Percentiles rank a stretch among this genome's conserved stretches.
Conservation (phyloP, 306 rosid genomes). For the Begonia fuchsioides region DNA sequence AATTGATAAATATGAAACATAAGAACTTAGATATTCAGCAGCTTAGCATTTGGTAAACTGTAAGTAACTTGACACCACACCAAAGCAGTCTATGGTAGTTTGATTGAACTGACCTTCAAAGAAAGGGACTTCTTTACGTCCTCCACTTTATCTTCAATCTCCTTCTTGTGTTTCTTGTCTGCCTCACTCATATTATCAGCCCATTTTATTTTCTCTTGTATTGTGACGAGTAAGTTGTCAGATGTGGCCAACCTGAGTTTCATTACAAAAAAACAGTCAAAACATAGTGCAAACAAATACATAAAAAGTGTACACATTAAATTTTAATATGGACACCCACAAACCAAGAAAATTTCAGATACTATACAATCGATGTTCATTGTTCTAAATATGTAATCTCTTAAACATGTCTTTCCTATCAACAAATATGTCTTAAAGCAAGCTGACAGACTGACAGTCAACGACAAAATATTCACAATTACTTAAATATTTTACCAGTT, state of each 20-base stretch:
- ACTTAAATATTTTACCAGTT: slow-evolving; percentile 39
- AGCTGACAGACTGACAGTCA: too few relatives aligned
- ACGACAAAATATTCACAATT: neutral
- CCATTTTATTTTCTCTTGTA: slow-evolving; percentile 95
- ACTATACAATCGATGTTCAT: neutral
- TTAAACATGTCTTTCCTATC: neutral
- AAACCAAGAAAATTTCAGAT: neutral
- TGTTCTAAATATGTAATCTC: neutral
- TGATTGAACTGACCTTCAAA: slow-evolving; percentile 79
- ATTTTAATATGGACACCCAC: too few relatives aligned
- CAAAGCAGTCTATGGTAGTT: slow-evolving; percentile 12
- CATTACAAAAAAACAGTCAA: slow-evolving; percentile 9
- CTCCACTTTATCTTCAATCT: slow-evolving; percentile 73
- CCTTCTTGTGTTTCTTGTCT: slow-evolving; percentile 80
- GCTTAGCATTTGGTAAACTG: too few relatives aligned
- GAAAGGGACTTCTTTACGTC: slow-evolving; percentile 71
- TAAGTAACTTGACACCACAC: neutral
- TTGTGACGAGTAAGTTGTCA: slow-evolving; percentile 62
- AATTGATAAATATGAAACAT: too few relatives aligned
- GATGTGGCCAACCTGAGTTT: slow-evolving; percentile 69
- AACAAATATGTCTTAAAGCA: neutral
- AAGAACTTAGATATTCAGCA: too few relatives aligned
- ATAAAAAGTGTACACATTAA: neutral
- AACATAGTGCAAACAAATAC: slow-evolving; percentile 1
- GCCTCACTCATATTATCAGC: slow-evolving; percentile 73